These are phyloP conservation scores for Asparagopsis taxiformis DNA, from an alignment of 31 red algal species.

Conservation along the genomic window DNA sequence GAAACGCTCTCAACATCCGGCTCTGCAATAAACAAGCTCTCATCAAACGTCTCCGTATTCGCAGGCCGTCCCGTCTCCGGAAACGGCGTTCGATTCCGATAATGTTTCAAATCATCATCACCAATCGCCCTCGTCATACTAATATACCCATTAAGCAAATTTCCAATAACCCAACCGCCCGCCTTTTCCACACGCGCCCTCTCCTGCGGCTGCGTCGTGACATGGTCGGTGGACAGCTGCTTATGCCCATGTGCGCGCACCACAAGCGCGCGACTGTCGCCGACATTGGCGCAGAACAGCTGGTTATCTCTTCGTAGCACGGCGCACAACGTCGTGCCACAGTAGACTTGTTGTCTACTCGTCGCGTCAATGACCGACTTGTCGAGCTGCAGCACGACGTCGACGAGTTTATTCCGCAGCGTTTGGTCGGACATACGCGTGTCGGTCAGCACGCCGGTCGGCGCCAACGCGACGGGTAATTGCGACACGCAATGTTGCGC, in stretches of 20 bases:
- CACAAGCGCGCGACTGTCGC: conserved; percentile 52
- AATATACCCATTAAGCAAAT: conserved; percentile 53
- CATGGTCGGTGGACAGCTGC: conserved; percentile 16
- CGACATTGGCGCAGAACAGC: conserved; percentile 16
- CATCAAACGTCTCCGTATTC: too few species aligned
- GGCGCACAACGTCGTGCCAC: conserved; percentile 31
- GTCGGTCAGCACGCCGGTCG: not conserved
- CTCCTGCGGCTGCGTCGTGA: conserved; percentile 13
- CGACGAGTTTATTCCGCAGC: not conserved
- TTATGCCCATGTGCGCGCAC: conserved; percentile 13
- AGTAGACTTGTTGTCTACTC: not conserved
- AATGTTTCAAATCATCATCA: conserved; percentile 56
- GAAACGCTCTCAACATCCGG: conserved; percentile 23
- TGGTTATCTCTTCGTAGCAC: not conserved
- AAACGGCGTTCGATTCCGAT: too few species aligned
- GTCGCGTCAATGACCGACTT: conserved; percentile 7
- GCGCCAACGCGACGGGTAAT: conserved; percentile 1
- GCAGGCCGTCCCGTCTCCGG: too few species aligned
- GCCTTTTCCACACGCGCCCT: conserved; percentile 21
- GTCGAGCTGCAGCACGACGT: conserved; percentile 7
- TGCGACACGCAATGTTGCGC: conserved; percentile 17
- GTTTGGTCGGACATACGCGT: not conserved
- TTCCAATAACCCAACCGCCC: conserved; percentile 27
- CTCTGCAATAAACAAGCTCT: conserved; percentile 22
- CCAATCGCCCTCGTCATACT: conserved; percentile 51